phyloP scores from a whole-genome alignment of 1,139 yeast species.

The Pichia sp. region DNA sequence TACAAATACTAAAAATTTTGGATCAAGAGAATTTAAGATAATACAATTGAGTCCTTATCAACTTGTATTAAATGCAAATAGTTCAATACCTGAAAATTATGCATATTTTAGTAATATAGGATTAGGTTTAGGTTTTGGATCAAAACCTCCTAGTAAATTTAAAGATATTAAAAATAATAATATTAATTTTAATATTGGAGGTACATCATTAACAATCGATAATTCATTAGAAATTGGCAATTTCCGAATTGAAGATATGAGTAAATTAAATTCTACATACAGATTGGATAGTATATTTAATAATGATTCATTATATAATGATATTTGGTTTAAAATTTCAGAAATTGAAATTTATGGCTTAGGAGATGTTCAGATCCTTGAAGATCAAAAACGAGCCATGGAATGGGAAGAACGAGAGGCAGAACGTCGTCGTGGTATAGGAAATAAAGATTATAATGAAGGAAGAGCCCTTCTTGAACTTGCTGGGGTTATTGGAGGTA shows the following conservation, averaged over 20 bases:
- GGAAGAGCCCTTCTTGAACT: conserved; percentile 82
- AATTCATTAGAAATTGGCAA: conserved; percentile 73
- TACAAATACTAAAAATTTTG: conserved; percentile 69
- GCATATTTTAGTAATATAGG: conserved; percentile 64
- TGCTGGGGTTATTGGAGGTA: conserved; percentile 84
- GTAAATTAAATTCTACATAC: conserved; percentile 4
- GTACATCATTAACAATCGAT: conserved; percentile 74
- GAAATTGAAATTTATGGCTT: conserved; percentile 91
- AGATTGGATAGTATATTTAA: not conserved
- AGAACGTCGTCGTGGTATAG: conserved; percentile 62
- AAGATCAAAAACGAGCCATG: conserved; percentile 72
- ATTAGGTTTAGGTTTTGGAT: conserved; percentile 80
- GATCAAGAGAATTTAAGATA: conserved; percentile 48
- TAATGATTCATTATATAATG: conserved; percentile 30
- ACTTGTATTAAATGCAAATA: conserved; percentile 43
- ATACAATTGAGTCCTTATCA: conserved; percentile 63
- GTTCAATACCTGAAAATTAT: conserved; percentile 34
- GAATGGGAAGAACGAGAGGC: conserved; percentile 92
- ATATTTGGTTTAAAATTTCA: conserved; percentile 63
- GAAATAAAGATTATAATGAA: conserved; percentile 57
- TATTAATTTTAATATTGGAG: conserved; percentile 44
- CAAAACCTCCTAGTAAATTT: conserved; percentile 53
- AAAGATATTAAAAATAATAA: conserved; percentile 13
- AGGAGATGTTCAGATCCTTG: conserved; percentile 70
- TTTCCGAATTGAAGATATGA: conserved; percentile 56